Evolutionary conservation across 768 basidiomycete genomes (phyloP), one percentile per base, ranked within the genome.

Genomic region (Kwoniella bestiolae): DNA sequence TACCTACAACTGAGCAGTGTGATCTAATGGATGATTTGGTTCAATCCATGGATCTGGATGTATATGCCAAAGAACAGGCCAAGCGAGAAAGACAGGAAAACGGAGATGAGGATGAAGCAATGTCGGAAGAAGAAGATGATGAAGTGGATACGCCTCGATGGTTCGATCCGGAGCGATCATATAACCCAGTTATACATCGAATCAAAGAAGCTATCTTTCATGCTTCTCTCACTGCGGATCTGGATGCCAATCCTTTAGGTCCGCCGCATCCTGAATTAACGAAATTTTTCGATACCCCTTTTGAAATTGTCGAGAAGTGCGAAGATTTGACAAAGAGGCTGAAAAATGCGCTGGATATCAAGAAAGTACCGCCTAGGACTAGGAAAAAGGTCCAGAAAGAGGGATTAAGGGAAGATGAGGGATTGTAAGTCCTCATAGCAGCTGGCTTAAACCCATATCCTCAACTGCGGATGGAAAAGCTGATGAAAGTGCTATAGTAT

Each of bases 161-260:
- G 92, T 95, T 90, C 76, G 87, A 90, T 63, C 85, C 89, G 0
- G 82, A 84, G 3, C 82, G 88, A 1, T 91, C 94, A 1, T 96
- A 86, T 80, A 96, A 95, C 72, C 94, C 95, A 1, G 87, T 91
- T 3, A 84, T 96, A 32, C 94, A 99, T 74, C 88, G 94, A 56
- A 85, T 89, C 62, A 95, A 94, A 79, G 93, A 96, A 83, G 94
- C 94, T 12, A 87, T 93, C 72, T 91, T 95, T 81, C 94, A 96
- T 75, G 86, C 86, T 56, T 92, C 92, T 1, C 85, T 92, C 9
- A 88, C 90, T 21, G 82, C 86, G 2, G 91, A 96, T 76, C 79
- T 94, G n/a, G 80, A 84, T 23, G 84, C 84, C 6, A 84, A 91
- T 60, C 92, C 92, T 0, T 84, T 95, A 8, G 89, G 90, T 1